These are phyloP conservation scores for Dendrobium officinale DNA, from an alignment of 106 monocot genomes.

Conservation along the genomic window DNA sequence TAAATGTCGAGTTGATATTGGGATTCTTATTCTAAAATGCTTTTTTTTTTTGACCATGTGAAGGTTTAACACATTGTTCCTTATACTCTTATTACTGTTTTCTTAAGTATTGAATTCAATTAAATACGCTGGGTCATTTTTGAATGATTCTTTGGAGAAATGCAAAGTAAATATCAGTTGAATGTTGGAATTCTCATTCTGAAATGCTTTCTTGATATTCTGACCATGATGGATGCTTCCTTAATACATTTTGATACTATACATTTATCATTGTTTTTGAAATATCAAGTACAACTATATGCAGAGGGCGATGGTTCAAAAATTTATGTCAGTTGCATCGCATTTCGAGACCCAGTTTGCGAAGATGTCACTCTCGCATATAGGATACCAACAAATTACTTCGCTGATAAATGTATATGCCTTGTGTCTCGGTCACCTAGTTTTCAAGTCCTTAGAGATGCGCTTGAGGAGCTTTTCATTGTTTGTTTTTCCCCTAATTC, in stretches of 20 bases:
- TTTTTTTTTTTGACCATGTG: neutral
- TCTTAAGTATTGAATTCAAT: neutral
- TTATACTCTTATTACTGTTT: neutral
- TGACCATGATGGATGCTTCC: neutral
- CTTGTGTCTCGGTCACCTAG: slow-evolving; percentile 88
- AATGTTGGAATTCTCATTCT: neutral
- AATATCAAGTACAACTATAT: slow-evolving; percentile 9
- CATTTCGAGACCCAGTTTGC: slow-evolving; percentile 92
- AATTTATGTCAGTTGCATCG: slow-evolving; percentile 95
- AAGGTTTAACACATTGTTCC: slow-evolving; percentile 1
- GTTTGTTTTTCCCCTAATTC: slow-evolving; percentile 85
- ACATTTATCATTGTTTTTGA: neutral
- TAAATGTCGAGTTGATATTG: neutral
- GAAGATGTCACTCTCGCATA: slow-evolving; percentile 83
- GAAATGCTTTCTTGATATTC: neutral
- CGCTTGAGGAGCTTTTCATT: slow-evolving; percentile 76
- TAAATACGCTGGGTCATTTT: neutral
- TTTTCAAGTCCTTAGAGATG: slow-evolving; percentile 82
- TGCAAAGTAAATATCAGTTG: neutral
- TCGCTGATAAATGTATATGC: slow-evolving; percentile 98
- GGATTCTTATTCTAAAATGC: neutral
- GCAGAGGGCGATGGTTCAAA: slow-evolving; percentile 99
- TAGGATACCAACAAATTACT: slow-evolving; percentile 63
- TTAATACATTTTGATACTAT: neutral
- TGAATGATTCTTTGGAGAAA: neutral